phyloP scores from a whole-genome alignment of 176 grass and related monocot genomes.

The Themeda triandra region DNA sequence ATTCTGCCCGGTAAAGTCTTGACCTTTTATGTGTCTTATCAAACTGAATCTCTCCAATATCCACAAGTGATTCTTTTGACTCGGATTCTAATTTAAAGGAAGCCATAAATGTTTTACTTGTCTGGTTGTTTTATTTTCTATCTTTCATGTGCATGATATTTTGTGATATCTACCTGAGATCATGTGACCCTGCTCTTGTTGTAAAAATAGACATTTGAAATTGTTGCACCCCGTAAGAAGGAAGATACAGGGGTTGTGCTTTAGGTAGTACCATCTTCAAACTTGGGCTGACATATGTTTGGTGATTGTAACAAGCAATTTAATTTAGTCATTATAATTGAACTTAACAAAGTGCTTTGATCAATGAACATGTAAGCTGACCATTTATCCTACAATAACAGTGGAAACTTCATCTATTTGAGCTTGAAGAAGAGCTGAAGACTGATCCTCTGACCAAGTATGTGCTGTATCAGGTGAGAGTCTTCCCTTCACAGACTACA shows the following conservation, averaged over 20 bases:
- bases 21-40: background rate
- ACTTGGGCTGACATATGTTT: background rate
- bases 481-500: background rate
- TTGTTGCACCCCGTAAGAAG: background rate
- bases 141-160: conserved; percentile 2
- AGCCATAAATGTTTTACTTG: background rate
- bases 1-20: conserved; percentile 83
- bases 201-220: background rate
- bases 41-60: background rate
- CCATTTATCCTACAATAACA: conserved; percentile 28
- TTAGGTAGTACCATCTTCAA: background rate
- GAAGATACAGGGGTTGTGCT: background rate
- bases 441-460: conserved; percentile 79
- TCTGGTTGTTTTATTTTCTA: background rate
- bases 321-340: background rate
- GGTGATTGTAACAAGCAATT: background rate
- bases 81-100: background rate
- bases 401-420: conserved; percentile 99
- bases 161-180: background rate
- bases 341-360: conserved; percentile 1
- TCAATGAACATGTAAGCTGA: background rate
- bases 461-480: conserved; percentile 78
- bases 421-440: conserved; percentile 92
- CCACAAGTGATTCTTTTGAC: background rate
- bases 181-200: background rate